phyloP scores from a whole-genome alignment of 192 early-diverging fungal species.

The Coemansia biformis region DNA sequence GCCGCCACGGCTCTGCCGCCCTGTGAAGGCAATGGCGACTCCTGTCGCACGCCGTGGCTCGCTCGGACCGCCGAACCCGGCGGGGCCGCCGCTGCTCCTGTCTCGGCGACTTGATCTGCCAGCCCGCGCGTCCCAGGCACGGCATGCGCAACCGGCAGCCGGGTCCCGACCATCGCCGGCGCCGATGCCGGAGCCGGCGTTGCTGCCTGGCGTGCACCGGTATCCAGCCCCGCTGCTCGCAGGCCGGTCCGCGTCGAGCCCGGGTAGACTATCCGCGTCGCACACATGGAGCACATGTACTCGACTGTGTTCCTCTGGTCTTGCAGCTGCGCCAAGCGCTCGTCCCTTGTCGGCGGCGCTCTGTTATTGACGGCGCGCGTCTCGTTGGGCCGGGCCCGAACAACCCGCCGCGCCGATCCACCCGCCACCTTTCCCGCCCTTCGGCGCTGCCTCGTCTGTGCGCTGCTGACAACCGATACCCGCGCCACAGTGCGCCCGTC shows the following conservation, averaged over 20 bases:
- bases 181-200: too few species aligned
- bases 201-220: too few species aligned
- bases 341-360: slow-evolving; percentile 1
- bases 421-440: neutral
- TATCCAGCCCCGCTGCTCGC: slow-evolving; percentile 16
- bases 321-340: slow-evolving; percentile 4
- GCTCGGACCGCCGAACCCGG: too few species aligned
- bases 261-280: slow-evolving; percentile 21
- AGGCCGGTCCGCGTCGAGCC: slow-evolving; percentile 20
- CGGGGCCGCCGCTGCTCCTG: too few species aligned
- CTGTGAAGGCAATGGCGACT: too few species aligned
- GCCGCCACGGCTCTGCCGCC: too few species aligned
- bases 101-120: too few species aligned
- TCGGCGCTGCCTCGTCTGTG: neutral
- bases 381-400: slow-evolving; percentile 15
- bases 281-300: slow-evolving; percentile 30
- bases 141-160: too few species aligned
- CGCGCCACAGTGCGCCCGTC: slow-evolving; percentile 30
- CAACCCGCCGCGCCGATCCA: slow-evolving; percentile 3
- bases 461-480: slow-evolving; percentile 15
- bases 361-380: too few species aligned
- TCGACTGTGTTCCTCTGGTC: slow-evolving; percentile 18
- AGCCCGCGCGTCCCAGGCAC: neutral
- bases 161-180: too few species aligned
- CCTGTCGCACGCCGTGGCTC: too few species aligned